Evolutionary conservation across 2,329 filamentous ascomycete species (phyloP).

Genomic region (Waltergamsia citrina): DNA sequence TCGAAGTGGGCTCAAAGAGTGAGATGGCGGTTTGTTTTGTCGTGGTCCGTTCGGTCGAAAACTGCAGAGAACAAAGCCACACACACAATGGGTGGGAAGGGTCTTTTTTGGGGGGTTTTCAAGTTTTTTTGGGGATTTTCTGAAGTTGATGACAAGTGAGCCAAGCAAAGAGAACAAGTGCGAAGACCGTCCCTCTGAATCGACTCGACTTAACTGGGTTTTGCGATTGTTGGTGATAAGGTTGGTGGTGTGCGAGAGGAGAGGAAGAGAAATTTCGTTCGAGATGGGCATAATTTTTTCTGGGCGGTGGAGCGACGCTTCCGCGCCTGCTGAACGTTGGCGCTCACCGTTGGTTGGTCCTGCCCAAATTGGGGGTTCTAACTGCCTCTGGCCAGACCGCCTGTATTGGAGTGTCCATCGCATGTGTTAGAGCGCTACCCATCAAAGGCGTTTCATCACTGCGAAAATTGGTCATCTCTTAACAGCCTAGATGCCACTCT

Average conservation of each 20-base stretch:
- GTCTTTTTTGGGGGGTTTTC: slow-evolving; percentile 53
- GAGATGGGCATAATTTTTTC: slow-evolving; percentile 22
- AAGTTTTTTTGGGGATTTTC: slow-evolving; percentile 52
- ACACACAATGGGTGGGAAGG: slow-evolving; percentile 8
- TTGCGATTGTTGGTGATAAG: slow-evolving; percentile 30
- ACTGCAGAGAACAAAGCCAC: slow-evolving; percentile 2
- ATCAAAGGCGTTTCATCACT: no score
- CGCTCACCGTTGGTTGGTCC: not conserved
- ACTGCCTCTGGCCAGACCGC: no score
- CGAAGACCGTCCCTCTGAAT: slow-evolving; percentile 49
- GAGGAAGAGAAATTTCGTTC: slow-evolving; percentile 28
- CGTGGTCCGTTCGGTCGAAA: not conserved
- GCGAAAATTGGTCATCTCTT: no score
- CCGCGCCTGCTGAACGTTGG: slow-evolving; percentile 3
- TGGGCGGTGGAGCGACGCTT: slow-evolving; percentile 13
- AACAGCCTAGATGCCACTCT: no score
- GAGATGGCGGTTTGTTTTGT: not conserved
- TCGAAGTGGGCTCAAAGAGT: slow-evolving; percentile 13
- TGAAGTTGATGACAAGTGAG: slow-evolving; percentile 39
- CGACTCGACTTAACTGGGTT: slow-evolving; percentile 33
- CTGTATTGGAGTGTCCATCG: no score
- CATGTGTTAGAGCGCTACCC: no score
- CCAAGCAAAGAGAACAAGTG: slow-evolving; percentile 52
- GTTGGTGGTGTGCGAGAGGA: slow-evolving; percentile 33
- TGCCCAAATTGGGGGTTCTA: no score